These are phyloP conservation scores for Waltiozyma sp. DNA, from an alignment of 1,139 yeast species.

Conservation along the genomic window DNA sequence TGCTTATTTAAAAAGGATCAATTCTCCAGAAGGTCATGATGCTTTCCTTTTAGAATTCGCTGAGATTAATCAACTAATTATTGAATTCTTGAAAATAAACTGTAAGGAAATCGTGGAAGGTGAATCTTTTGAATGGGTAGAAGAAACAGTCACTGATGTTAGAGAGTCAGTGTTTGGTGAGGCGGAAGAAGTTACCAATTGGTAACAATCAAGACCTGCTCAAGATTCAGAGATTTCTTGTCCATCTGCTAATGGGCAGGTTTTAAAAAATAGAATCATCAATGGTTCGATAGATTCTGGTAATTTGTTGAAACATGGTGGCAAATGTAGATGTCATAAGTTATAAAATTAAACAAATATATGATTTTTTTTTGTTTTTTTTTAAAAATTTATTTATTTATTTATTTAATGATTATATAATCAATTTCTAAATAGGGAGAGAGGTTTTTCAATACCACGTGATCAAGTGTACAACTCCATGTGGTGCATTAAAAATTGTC, in stretches of 20 bases:
- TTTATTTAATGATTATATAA: too few relatives aligned
- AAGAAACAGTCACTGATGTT: constrained; percentile 37
- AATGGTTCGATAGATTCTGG: neutral
- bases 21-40: constrained; percentile 97
- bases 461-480: too few relatives aligned
- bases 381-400: too few relatives aligned
- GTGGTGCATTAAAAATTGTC: too few relatives aligned
- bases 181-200: constrained; percentile 84
- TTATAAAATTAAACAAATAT: too few relatives aligned
- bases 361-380: too few relatives aligned
- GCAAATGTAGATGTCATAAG: neutral
- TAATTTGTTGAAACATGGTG: neutral
- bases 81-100: constrained; percentile 47
- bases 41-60: constrained; percentile 88
- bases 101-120: constrained; percentile 45
- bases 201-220: constrained; percentile 34
- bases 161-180: constrained; percentile 87
- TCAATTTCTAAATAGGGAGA: too few relatives aligned
- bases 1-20: constrained; percentile 54
- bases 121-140: constrained; percentile 38
- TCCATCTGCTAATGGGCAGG: neutral
- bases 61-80: constrained; percentile 61
- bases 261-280: too few relatives aligned
- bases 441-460: too few relatives aligned
- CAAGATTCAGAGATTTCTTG: neutral